Evolutionary conservation across 495 filamentous ascomycete species (phyloP).

Genomic region (Mycothermus thermophilus): DNA sequence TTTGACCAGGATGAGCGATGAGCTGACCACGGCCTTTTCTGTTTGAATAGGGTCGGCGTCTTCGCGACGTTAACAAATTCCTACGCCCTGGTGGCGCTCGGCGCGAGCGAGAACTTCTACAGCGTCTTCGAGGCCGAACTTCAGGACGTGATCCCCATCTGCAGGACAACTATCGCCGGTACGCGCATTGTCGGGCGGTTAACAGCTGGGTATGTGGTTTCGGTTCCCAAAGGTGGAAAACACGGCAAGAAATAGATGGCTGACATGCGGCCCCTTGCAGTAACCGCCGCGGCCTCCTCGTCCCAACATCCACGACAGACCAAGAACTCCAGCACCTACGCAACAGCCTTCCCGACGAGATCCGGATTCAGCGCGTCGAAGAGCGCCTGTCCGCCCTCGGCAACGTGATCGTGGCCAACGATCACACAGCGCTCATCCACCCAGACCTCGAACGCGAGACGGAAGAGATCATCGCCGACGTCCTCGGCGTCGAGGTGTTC

Average conservation of each 20-base stretch:
- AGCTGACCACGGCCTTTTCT: not conserved
- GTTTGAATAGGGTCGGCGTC: slow-evolving; percentile 88
- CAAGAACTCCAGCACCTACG: slow-evolving; percentile 95
- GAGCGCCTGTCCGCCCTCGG: slow-evolving; percentile 90
- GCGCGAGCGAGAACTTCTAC: slow-evolving; percentile 97
- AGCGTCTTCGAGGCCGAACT: slow-evolving; percentile 92
- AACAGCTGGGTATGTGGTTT: slow-evolving; percentile 66
- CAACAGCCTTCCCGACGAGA: slow-evolving; percentile 77
- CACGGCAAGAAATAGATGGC: too few species aligned
- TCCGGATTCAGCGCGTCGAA: slow-evolving; percentile 90
- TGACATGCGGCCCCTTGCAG: slow-evolving; percentile 26
- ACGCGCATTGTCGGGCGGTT: slow-evolving; percentile 90
- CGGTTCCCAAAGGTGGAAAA: too few species aligned
- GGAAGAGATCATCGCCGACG: slow-evolving; percentile 90
- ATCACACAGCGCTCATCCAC: slow-evolving; percentile 91
- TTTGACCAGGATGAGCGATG: not conserved
- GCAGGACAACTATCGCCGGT: slow-evolving; percentile 91
- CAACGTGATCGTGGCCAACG: slow-evolving; percentile 92
- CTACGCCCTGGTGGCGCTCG: slow-evolving; percentile 82
- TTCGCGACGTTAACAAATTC: slow-evolving; percentile 94
- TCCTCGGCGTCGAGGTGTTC: slow-evolving; percentile 95
- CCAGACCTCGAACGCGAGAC: slow-evolving; percentile 96
- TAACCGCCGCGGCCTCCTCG: slow-evolving; percentile 91
- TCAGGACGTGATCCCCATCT: slow-evolving; percentile 94
- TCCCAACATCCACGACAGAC: slow-evolving; percentile 90